A percentile compares a stretch with the other conserved stretches of the same genome.
phyloP scores from a whole-genome alignment of 768 basidiomycete genomes.

The Hysterangium stoloniferum region DNA sequence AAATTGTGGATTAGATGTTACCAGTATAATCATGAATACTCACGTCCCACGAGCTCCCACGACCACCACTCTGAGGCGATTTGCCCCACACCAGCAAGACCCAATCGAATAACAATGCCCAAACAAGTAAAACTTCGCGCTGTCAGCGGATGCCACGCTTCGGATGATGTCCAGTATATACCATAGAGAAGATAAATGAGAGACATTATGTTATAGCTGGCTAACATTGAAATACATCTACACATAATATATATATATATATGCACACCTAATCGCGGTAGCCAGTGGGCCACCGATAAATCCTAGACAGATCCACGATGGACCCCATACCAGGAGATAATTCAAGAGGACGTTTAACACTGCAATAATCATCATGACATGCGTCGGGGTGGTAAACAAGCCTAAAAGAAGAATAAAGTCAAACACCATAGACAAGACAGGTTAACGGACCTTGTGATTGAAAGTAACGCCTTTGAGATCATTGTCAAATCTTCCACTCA shows the following conservation, averaged over 20 bases:
- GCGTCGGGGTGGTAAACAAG: conserved; percentile 77
- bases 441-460: conserved; percentile 61
- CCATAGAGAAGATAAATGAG: conserved; percentile 55
- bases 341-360: conserved; percentile 81
- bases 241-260: too few relatives aligned
- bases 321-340: too few relatives aligned
- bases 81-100: conserved; percentile 81
- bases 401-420: conserved; percentile 30
- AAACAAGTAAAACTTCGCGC: conserved; percentile 57
- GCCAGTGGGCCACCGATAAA: conserved; percentile 91
- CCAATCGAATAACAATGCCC: conserved; percentile 64
- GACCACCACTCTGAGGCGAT: conserved; percentile 99
- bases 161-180: conserved; percentile 48
- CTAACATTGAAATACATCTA: neutral
- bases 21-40: too few relatives aligned
- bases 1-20: neutral
- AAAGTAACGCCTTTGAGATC: conserved; percentile 50
- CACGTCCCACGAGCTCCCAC: conserved; percentile 77
- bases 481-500: too few relatives aligned
- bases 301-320: conserved; percentile 73
- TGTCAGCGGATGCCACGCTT: conserved; percentile 76
- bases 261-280: conserved; percentile 72
- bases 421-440: neutral
- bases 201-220: conserved; percentile 81
- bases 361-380: conserved; percentile 72